Conservation (phyloP, 106 monocot genomes). For the Cymbidium sinense region DNA sequence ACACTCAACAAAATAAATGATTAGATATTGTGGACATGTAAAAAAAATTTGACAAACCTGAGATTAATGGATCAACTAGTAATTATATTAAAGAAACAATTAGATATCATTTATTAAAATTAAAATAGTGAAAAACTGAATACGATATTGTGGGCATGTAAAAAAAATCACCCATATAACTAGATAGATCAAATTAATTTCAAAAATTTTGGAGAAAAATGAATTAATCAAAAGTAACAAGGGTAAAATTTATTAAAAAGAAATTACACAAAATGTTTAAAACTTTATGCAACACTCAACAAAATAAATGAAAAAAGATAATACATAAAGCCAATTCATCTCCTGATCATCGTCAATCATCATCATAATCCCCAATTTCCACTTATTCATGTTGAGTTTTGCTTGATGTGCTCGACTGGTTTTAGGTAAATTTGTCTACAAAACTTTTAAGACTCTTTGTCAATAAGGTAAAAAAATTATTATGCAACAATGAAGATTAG, state of each 20-base stretch:
- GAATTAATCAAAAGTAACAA: background rate
- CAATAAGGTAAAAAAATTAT: background rate
- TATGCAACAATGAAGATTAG: background rate
- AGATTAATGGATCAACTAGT: no score
- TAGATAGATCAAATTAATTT: background rate
- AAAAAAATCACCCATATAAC: background rate
- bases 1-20: background rate
- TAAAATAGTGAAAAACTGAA: background rate
- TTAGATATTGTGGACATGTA: no score
- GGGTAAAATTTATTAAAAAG: background rate
- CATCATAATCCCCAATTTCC: background rate
- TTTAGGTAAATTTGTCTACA: background rate
- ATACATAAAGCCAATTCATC: background rate
- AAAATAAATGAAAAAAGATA: background rate
- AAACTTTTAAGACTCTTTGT: background rate
- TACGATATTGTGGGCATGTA: background rate
- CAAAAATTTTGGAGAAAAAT: background rate
- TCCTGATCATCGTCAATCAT: background rate
- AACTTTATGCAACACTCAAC: background rate
- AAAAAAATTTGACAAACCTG: background rate
- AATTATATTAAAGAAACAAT: background rate
- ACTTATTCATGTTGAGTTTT: background rate
- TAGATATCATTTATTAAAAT: background rate
- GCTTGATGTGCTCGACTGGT: background rate
- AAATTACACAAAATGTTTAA: background rate